phyloP scores from a whole-genome alignment of 2,329 filamentous ascomycete genomes.

The Fusarium stilboides region DNA sequence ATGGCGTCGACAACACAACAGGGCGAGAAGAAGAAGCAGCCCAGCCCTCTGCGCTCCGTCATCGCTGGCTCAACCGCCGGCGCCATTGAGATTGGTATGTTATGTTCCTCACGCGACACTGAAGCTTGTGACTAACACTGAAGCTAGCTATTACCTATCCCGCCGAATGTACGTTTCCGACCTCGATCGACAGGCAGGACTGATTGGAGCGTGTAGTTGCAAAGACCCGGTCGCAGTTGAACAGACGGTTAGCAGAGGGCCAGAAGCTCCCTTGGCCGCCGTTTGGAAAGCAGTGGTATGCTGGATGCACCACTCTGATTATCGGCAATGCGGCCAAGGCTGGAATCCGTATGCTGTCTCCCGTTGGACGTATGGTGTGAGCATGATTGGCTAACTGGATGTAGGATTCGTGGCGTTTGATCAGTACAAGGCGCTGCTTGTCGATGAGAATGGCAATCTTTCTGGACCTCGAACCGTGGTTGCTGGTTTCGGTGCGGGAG shows the following conservation, averaged over 20 bases:
- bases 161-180: constrained; percentile 80
- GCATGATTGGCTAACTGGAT: constrained; percentile 20
- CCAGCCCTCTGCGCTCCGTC: constrained; percentile 89
- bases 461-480: constrained; percentile 92
- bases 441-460: constrained; percentile 88
- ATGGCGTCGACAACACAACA: constrained; percentile 51
- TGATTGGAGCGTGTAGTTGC: constrained; percentile 72
- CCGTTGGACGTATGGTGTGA: background rate
- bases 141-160: constrained; percentile 86
- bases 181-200: constrained; percentile 1
- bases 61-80: constrained; percentile 94
- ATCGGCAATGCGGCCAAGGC: constrained; percentile 98
- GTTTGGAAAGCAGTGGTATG: constrained; percentile 96
- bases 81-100: constrained; percentile 91
- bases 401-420: constrained; percentile 90
- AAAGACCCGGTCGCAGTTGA: constrained; percentile 95
- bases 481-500: constrained; percentile 93
- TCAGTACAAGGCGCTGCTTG: constrained; percentile 87
- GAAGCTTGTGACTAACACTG: constrained; percentile 28
- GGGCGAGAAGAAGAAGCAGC: constrained; percentile 61
- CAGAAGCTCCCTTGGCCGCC: constrained; percentile 95
- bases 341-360: constrained; percentile 80
- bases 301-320: constrained; percentile 95
- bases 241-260: constrained; percentile 82
- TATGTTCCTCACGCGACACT: constrained; percentile 19